Evolutionary conservation across 805 yeast genomes (phyloP).

Genomic region (Yarrowia alimentaria): DNA sequence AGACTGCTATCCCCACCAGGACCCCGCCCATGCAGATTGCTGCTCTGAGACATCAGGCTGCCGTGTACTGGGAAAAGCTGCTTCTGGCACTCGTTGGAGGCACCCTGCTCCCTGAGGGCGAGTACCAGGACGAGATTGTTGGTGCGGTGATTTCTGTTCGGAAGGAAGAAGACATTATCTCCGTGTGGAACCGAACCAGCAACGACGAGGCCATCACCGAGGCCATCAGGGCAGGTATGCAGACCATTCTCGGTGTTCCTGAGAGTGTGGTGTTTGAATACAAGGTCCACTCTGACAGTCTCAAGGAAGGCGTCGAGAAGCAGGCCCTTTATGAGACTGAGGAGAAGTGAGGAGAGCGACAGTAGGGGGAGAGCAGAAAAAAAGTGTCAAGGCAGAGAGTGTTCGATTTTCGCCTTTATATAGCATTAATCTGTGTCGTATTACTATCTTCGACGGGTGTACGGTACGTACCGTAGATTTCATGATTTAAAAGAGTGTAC

Average conservation of each 20-base stretch:
- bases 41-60: slow-evolving; percentile 32
- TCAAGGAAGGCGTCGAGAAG: slow-evolving; percentile 35
- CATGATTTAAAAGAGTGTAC: no score
- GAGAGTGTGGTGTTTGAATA: slow-evolving; percentile 34
- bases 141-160: slow-evolving; percentile 62
- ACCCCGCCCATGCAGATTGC: slow-evolving; percentile 27
- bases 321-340: slow-evolving; percentile 26
- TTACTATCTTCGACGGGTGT: no score
- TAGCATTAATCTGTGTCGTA: slow-evolving; percentile 14
- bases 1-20: slow-evolving; percentile 17
- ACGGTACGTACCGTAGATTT: no score
- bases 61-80: slow-evolving; percentile 44
- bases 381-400: slow-evolving; percentile 12
- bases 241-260: slow-evolving; percentile 30
- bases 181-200: slow-evolving; percentile 56
- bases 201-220: slow-evolving; percentile 38
- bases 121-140: slow-evolving; percentile 43
- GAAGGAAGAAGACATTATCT: slow-evolving; percentile 56
- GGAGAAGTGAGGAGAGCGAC: background rate
- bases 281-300: slow-evolving; percentile 38
- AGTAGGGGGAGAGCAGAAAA: background rate
- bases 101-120: slow-evolving; percentile 40
- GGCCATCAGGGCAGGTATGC: slow-evolving; percentile 33
- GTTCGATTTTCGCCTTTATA: slow-evolving; percentile 24
- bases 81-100: slow-evolving; percentile 54